A percentile compares a stretch with the other conserved stretches of the same genome.
phyloP scores from a whole-genome alignment of 2,329 filamentous ascomycete species.

The Pestalotiopsis fici region DNA sequence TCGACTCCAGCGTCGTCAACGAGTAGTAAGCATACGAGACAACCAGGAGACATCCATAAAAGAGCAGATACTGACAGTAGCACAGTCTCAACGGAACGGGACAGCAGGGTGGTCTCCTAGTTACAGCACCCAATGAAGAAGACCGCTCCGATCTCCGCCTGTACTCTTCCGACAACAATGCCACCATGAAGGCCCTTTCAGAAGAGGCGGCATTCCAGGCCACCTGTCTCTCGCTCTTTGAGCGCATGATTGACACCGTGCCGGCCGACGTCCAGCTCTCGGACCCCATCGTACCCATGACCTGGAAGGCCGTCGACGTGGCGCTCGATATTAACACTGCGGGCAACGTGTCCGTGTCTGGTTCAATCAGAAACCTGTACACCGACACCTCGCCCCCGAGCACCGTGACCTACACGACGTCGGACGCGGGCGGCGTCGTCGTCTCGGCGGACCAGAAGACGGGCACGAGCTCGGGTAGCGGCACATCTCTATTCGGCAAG shows the following conservation, averaged over 20 bases:
- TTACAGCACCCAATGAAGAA: not conserved
- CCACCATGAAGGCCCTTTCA: not conserved
- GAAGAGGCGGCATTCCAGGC: slow-evolving; percentile 1
- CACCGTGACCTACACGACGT: not conserved
- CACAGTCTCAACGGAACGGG: not conserved
- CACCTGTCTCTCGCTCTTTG: not conserved
- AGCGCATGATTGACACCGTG: slow-evolving; percentile 3
- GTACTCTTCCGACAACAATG: slow-evolving; percentile 2
- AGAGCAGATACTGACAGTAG: not conserved
- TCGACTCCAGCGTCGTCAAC: slow-evolving; percentile 1
- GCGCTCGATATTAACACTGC: not conserved
- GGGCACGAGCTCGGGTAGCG: not conserved
- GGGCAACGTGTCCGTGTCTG: not conserved
- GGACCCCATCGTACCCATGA: not conserved
- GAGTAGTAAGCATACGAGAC: not conserved
- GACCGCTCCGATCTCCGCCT: slow-evolving; percentile 5
- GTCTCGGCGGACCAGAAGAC: not conserved
- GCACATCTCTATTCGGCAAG: not conserved
- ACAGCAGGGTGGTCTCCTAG: not conserved
- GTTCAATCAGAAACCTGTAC: slow-evolving; percentile 4
- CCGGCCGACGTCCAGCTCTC: not conserved
- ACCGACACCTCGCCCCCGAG: not conserved
- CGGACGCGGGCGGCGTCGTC: not conserved
- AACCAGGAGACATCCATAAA: not conserved
- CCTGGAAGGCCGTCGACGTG: slow-evolving; percentile 3